These are phyloP conservation scores for Fusarium citri DNA, from an alignment of 2,329 filamentous ascomycete species.

Conservation along the genomic window DNA sequence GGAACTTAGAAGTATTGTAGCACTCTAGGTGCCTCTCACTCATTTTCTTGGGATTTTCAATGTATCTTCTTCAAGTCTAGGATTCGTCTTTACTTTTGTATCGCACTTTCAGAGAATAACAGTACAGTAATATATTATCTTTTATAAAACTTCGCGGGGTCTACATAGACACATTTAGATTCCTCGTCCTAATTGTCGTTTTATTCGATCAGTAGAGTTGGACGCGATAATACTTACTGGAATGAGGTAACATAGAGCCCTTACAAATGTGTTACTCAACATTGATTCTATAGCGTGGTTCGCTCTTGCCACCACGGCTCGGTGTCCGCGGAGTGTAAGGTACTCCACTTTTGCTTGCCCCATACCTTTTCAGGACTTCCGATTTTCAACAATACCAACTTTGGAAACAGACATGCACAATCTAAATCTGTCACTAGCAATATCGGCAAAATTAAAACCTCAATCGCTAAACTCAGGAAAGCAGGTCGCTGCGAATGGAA, in stretches of 20 bases:
- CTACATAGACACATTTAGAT: too few species aligned
- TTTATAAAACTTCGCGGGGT: too few species aligned
- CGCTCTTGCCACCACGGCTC: background rate
- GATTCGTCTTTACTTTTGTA: background rate
- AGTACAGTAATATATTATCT: background rate
- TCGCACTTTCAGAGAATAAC: background rate
- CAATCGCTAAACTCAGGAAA: rapidly evolving
- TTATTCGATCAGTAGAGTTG: too few species aligned
- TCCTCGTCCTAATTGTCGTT: too few species aligned
- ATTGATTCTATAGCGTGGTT: too few species aligned
- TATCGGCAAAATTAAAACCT: background rate
- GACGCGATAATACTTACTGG: too few species aligned
- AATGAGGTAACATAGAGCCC: too few species aligned
- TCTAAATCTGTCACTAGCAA: rapidly evolving
- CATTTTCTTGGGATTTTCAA: background rate
- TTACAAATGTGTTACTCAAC: too few species aligned
- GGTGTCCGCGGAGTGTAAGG: background rate
- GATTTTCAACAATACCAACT: background rate
- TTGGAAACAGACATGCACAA: background rate
- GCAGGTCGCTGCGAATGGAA: background rate
- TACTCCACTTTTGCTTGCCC: background rate
- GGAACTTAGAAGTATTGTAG: rapidly evolving
- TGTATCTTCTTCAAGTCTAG: background rate
- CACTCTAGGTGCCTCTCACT: background rate
- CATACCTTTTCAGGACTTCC: background rate